Evolutionary conservation across 2,329 filamentous ascomycete genomes (phyloP).

Genomic region (Boeremia exigua): DNA sequence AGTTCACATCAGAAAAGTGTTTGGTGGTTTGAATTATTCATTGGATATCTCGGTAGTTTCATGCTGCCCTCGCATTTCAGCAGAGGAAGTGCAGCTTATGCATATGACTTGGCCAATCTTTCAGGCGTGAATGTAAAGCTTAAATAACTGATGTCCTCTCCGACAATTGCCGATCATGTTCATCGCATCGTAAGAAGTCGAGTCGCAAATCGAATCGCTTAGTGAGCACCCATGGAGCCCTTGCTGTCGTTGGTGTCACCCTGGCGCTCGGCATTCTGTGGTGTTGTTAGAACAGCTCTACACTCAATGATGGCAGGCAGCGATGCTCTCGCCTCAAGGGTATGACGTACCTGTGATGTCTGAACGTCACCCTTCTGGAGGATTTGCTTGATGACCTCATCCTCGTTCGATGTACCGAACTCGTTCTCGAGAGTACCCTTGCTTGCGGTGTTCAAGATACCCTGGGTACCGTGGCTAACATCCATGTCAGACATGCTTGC

Average conservation of each 20-base stretch:
- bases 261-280: conserved; percentile 49
- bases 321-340: neutral
- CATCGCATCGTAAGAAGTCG: conserved; percentile 24
- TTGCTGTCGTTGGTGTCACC: conserved; percentile 52
- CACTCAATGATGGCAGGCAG: neutral
- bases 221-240: conserved; percentile 44
- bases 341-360: conserved; percentile 10
- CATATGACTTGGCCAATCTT: conserved; percentile 21
- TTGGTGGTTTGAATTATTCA: conserved; percentile 13
- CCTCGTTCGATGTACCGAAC: conserved; percentile 81
- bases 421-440: conserved; percentile 79
- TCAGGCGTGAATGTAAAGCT: conserved; percentile 15
- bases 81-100: conserved; percentile 24
- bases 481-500: neutral
- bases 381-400: conserved; percentile 82
- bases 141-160: conserved; percentile 8
- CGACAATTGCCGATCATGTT: conserved; percentile 24
- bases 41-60: conserved; percentile 22
- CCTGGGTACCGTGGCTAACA: conserved; percentile 81
- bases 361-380: conserved; percentile 70
- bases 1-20: neutral
- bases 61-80: conserved; percentile 27
- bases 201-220: conserved; percentile 18
- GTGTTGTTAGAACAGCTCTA: conserved; percentile 10
- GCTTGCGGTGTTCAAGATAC: conserved; percentile 76